phyloP scores from a whole-genome alignment of 1,284 basidiomycete species.

The Mycosarcoma maydis region DNA sequence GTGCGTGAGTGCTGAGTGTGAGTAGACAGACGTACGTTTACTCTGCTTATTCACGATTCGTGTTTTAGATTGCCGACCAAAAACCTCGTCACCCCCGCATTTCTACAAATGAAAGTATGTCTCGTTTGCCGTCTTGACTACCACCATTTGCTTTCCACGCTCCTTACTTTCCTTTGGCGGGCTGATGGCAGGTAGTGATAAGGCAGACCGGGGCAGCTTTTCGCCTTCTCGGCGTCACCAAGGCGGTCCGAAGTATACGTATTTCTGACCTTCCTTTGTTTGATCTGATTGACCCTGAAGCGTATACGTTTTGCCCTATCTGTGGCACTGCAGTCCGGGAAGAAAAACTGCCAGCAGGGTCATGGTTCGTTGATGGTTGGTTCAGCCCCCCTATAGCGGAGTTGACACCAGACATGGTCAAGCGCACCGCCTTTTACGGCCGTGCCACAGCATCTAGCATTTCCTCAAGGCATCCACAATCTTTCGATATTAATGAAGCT shows the following conservation, averaged over 20 bases:
- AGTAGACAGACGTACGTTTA: too few species aligned
- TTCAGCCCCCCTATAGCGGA: constrained; percentile 8
- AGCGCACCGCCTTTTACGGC: constrained; percentile 13
- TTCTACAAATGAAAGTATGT: too few species aligned
- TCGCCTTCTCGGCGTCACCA: constrained; percentile 80
- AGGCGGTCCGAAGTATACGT: constrained; percentile 69
- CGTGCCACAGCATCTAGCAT: constrained; percentile 5
- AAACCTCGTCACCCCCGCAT: too few species aligned
- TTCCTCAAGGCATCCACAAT: constrained; percentile 1
- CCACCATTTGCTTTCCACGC: too few species aligned
- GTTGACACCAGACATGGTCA: constrained; percentile 11
- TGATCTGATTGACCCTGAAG: too few species aligned
- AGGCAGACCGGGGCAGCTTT: constrained; percentile 91
- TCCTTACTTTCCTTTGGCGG: too few species aligned
- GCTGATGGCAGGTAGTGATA: too few species aligned
- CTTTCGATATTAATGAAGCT: constrained; percentile 1
- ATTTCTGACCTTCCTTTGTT: neutral
- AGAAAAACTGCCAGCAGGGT: constrained; percentile 14
- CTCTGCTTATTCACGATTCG: too few species aligned
- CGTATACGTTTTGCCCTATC: too few species aligned
- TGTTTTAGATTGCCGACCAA: too few species aligned
- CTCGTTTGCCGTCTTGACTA: too few species aligned
- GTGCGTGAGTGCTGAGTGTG: too few species aligned
- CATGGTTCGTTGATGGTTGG: constrained; percentile 8
- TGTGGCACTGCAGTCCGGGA: constrained; percentile 12